Evolutionary conservation across 2,329 filamentous ascomycete species (phyloP).

Genomic region (Ceratocystis harringtonii): DNA sequence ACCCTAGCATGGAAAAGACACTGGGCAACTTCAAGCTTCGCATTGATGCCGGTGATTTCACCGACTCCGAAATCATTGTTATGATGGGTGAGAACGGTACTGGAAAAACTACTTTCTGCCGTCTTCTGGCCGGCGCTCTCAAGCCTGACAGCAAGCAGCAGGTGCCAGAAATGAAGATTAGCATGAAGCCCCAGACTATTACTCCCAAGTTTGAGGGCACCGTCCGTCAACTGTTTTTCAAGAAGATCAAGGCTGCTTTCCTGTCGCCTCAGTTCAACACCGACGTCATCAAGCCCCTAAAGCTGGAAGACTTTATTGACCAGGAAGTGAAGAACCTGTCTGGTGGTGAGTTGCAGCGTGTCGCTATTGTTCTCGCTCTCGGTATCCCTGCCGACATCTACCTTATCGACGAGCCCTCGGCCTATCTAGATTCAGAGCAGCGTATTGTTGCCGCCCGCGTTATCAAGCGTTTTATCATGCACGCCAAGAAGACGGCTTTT

Average conservation of each 20-base stretch:
- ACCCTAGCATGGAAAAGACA: constrained; percentile 86
- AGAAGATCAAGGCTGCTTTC: constrained; percentile 97
- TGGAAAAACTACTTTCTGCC: constrained; percentile 98
- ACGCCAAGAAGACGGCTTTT: constrained; percentile 98
- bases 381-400: constrained; percentile 96
- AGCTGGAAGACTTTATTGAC: constrained; percentile 97
- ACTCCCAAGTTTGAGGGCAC: constrained; percentile 96
- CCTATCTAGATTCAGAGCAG: constrained; percentile 97
- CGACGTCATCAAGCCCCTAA: constrained; percentile 98
- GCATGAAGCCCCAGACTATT: constrained; percentile 99
- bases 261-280: constrained; percentile 97
- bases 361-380: constrained; percentile 92
- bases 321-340: constrained; percentile 99
- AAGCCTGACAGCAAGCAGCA: constrained; percentile 70
- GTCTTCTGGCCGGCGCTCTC: constrained; percentile 79
- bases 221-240: constrained; percentile 96
- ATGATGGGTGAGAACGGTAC: constrained; percentile 99
- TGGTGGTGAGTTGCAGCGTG: constrained; percentile 97
- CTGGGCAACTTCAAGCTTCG: constrained; percentile 74
- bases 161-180: constrained; percentile 89
- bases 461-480: constrained; percentile 99
- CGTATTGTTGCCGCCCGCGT: constrained; percentile 94
- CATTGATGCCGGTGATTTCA: constrained; percentile 75
- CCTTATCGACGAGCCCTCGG: constrained; percentile 92
- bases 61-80: constrained; percentile 95